These are phyloP conservation scores for Vitis rotundifolia DNA, from an alignment of 164 flowering plant genomes.

Conservation along the genomic window DNA sequence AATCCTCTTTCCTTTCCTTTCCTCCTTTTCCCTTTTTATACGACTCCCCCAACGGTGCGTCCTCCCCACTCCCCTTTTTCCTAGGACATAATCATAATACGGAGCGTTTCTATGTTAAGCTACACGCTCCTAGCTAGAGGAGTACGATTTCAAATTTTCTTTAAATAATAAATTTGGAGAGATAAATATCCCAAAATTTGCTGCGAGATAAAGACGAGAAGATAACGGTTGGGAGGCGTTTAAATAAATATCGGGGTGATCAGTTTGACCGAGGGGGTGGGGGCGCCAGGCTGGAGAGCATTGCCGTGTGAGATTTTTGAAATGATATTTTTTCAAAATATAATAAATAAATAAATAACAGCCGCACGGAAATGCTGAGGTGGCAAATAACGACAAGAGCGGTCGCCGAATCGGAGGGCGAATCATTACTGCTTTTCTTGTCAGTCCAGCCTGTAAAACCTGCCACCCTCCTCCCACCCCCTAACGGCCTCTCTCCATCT, in stretches of 20 bases:
- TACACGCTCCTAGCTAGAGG: too few relatives aligned
- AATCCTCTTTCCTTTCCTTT: neutral
- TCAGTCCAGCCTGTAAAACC: slow-evolving; percentile 67
- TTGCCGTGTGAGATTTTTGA: slow-evolving; percentile 17
- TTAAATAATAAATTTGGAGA: neutral
- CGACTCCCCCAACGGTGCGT: neutral
- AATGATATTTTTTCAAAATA: slow-evolving; percentile 9
- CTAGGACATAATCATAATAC: too few relatives aligned
- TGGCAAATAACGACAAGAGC: slow-evolving; percentile 69
- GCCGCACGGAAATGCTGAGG: slow-evolving; percentile 48
- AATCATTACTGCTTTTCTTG: slow-evolving; percentile 62
- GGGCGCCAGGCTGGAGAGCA: slow-evolving; percentile 41
- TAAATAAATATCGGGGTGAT: neutral
- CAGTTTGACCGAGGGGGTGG: slow-evolving; percentile 23
- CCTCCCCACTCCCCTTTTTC: neutral
- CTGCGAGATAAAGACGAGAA: neutral
- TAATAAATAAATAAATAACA: slow-evolving; percentile 8
- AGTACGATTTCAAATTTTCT: too few relatives aligned
- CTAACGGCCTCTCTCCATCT: slow-evolving; percentile 30
- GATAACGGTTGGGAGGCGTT: slow-evolving; percentile 29
- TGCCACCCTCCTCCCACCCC: slow-evolving; percentile 23
- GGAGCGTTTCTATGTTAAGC: too few relatives aligned
- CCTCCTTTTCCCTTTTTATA: neutral
- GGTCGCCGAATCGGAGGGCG: slow-evolving; percentile 73
- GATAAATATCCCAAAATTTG: neutral